These are phyloP conservation scores for Saturnispora besseyi DNA, from an alignment of 805 yeast genomes.

Conservation along the genomic window DNA sequence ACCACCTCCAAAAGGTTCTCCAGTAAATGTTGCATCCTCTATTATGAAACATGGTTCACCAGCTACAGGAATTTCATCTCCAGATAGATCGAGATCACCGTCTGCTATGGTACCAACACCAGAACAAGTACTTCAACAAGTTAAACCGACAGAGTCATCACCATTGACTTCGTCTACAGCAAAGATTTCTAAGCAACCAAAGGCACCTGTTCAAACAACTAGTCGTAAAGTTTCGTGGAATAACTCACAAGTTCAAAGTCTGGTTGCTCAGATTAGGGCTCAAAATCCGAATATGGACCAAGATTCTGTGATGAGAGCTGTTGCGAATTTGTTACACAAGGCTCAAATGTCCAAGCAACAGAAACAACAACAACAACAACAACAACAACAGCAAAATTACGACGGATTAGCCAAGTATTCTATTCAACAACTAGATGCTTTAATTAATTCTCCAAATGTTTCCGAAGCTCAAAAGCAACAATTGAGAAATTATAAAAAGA, in stretches of 20 bases:
- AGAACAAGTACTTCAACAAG: slow-evolving; percentile 17
- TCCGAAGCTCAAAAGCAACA: slow-evolving; percentile 39
- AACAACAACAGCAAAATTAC: slow-evolving; percentile 7
- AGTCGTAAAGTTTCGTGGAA: slow-evolving; percentile 32
- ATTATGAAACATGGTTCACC: not conserved
- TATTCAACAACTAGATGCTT: slow-evolving; percentile 21
- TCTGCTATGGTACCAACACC: slow-evolving; percentile 19
- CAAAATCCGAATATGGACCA: slow-evolving; percentile 55
- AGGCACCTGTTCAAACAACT: slow-evolving; percentile 5
- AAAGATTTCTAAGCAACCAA: not conserved
- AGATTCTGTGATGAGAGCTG: slow-evolving; percentile 57
- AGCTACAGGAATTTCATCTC: slow-evolving; percentile 2
- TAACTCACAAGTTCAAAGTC: slow-evolving; percentile 56
- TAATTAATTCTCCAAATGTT: slow-evolving; percentile 30
- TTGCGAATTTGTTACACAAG: slow-evolving; percentile 54
- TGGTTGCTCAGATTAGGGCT: slow-evolving; percentile 54
- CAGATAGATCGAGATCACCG: slow-evolving; percentile 2
- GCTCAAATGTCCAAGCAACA: slow-evolving; percentile 31
- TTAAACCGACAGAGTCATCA: not conserved
- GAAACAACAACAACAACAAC: slow-evolving; percentile 19
- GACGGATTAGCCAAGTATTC: slow-evolving; percentile 13
- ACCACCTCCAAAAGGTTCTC: not conserved
- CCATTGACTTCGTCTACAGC: slow-evolving; percentile 11
- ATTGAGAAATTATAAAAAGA: slow-evolving; percentile 20
- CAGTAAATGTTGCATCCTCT: not conserved